These are phyloP conservation scores for Corallochytrium limacisporum DNA, from an alignment of 78 protist species.

Conservation along the genomic window DNA sequence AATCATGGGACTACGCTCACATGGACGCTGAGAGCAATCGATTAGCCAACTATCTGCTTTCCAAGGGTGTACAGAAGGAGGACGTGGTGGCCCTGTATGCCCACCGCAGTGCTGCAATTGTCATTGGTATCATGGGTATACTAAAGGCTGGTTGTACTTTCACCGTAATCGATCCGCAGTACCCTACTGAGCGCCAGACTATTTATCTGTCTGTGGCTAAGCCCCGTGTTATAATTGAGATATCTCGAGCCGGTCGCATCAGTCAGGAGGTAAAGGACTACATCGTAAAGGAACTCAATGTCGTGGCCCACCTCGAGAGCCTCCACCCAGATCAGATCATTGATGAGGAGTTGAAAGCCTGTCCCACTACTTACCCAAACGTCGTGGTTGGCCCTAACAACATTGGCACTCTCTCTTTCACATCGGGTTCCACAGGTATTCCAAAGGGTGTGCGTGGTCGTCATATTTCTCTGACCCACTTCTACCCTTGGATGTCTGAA, in stretches of 20 bases:
- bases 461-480: constrained; percentile 55
- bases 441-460: constrained; percentile 40
- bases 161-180: constrained; percentile 55
- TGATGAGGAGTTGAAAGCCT: neutral
- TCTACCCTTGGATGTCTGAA: constrained; percentile 56
- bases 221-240: constrained; percentile 1
- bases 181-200: constrained; percentile 37
- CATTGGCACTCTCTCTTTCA: constrained; percentile 44
- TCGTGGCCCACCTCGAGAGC: neutral
- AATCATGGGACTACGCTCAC: neutral
- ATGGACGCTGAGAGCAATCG: constrained; percentile 20
- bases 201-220: constrained; percentile 3
- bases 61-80: constrained; percentile 9
- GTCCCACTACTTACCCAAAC: neutral
- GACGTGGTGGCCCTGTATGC: constrained; percentile 51
- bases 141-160: constrained; percentile 50
- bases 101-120: constrained; percentile 45
- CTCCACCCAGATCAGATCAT: neutral
- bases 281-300: neutral
- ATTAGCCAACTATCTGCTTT: constrained; percentile 28
- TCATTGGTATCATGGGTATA: constrained; percentile 48
- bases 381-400: constrained; percentile 6
- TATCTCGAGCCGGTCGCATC: constrained; percentile 2
- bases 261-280: constrained; percentile 5
- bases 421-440: constrained; percentile 24